These are phyloP conservation scores for Chlorella variabilis DNA, from an alignment of 163 green algal genomes.

Conservation along the genomic window DNA sequence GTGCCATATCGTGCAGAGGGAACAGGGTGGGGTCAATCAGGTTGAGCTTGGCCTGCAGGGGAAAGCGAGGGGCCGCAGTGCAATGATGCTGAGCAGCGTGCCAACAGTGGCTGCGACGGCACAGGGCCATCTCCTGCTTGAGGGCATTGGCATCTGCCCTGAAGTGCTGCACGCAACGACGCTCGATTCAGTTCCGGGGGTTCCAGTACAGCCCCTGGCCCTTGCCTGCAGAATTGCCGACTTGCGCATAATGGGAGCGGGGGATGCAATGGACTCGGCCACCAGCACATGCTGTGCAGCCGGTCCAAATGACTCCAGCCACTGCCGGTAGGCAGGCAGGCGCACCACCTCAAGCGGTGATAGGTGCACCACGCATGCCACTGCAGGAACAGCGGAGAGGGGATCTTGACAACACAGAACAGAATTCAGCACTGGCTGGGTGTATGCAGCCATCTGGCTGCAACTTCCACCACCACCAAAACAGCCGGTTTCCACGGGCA, in stretches of 20 bases:
- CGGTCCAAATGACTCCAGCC: constrained; percentile 57
- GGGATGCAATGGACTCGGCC: constrained; percentile 17
- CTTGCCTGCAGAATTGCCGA: constrained; percentile 55
- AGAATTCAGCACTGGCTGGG: background rate
- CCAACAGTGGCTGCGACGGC: too few species aligned
- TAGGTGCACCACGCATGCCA: constrained; percentile 77
- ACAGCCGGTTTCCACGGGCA: too few species aligned
- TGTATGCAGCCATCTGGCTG: too few species aligned
- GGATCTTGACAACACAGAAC: background rate
- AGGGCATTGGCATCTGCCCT: too few species aligned
- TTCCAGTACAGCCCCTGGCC: background rate
- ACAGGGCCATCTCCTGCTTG: background rate
- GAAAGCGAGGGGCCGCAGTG: background rate
- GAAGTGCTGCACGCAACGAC: too few species aligned
- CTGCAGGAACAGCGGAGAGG: constrained; percentile 7
- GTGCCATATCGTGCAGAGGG: constrained; percentile 41
- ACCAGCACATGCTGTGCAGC: constrained; percentile 69
- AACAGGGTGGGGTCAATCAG: constrained; percentile 71
- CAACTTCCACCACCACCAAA: too few species aligned
- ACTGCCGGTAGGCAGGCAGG: constrained; percentile 58
- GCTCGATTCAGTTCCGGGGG: too few species aligned
- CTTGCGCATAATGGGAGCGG: constrained; percentile 47
- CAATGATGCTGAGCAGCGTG: background rate
- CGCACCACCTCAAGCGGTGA: constrained; percentile 60
- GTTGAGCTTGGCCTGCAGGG: constrained; percentile 71